A percentile compares a stretch with the other conserved stretches of the same genome.
Evolutionary conservation across 2,329 filamentous ascomycete species (phyloP).

Genomic region (Lecanosticta acicola): DNA sequence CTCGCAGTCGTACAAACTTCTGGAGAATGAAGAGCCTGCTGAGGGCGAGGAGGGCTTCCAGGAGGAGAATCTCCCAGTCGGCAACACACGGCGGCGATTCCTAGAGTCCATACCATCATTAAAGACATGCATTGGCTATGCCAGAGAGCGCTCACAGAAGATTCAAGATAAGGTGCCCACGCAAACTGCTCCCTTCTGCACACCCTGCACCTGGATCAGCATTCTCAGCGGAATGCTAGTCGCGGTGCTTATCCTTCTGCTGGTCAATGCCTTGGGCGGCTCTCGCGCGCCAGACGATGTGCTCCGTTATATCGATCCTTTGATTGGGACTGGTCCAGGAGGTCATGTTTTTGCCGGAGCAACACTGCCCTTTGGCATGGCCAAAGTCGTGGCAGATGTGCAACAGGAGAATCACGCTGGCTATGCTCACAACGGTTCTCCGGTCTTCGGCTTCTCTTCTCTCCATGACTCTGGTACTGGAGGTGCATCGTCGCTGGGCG

Average conservation of each 20-base stretch:
- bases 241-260: constrained; percentile 6
- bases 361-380: constrained; percentile 41
- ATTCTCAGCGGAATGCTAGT: constrained; percentile 9
- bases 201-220: constrained; percentile 11
- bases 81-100: constrained; percentile 6
- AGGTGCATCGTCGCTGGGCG: constrained; percentile 58
- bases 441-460: constrained; percentile 39
- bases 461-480: constrained; percentile 49
- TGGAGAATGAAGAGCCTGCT: constrained; percentile 16
- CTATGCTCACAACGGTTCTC: constrained; percentile 45
- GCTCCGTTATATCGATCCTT: constrained; percentile 17
- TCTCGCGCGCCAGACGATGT: constrained; percentile 27
- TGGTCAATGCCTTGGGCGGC: constrained; percentile 23
- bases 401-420: constrained; percentile 36
- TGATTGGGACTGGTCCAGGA: constrained; percentile 21
- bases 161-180: not conserved
- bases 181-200: constrained; percentile 7
- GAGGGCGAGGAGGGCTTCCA: constrained; percentile 2
- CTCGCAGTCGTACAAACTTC: constrained; percentile 16
- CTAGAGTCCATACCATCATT: constrained; percentile 10
- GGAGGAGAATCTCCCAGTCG: not conserved
- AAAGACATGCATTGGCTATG: constrained; percentile 6
- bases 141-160: constrained; percentile 1
- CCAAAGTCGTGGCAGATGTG: constrained; percentile 36
- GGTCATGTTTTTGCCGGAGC: constrained; percentile 42